Base-by-base conservation (phyloP, 2,329 filamentous ascomycete genomes). In the Colletotrichum sp. region DNA sequence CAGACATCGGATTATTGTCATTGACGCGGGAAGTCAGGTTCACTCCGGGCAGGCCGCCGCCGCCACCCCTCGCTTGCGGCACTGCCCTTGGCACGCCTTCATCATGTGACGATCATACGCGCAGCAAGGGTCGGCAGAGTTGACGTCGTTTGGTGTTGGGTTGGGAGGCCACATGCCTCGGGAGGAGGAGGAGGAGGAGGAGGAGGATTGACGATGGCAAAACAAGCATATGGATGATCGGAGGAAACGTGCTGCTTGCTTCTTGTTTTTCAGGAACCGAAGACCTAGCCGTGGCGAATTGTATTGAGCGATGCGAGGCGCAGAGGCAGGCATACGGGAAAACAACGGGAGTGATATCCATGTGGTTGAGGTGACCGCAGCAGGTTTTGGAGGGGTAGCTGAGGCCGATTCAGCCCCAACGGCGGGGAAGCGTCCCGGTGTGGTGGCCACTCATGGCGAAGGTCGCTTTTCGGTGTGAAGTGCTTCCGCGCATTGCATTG, bases 381-480 rank as follows among this genome's bases (percentile, higher is more conserved):
- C 70, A 76, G 70, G 70, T 73, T 65, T 76, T 64, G 15, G 43
- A 56, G 32, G 30, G 34, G 60, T 15, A 34, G 43, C 52, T 61
- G 70, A 69, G 58, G 73, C 70, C 64, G 64, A 76, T 73, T 76
- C 70, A 76, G 73, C 73, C 73, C 65, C 73, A 66, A 68, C 48
- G 64, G 73, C 43, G 64, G 64, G 73, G 43, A 26, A 32, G 18
- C 18, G 13, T 38, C n/a, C 30, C 24, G 58, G 71, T 56, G 61
- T 60, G 66, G 43, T 73, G 66, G 58, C 56, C 30, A 58, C 4
- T 58, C 48, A 9, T 7, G 24, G 43, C 21, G 3, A 21, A 48
- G 38, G 13, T 26, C 38, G 16, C 21, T 28, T 32, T 48, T 73
- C 43, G 48, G 28, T 64, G 16, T 26, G 56, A 69, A 58, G 18